Percentiles rank a stretch among this genome's conserved stretches.
These are phyloP conservation scores for Neofusicoccum kwambonambiense DNA, from an alignment of 2,329 filamentous ascomycete genomes.

Conservation along the genomic window DNA sequence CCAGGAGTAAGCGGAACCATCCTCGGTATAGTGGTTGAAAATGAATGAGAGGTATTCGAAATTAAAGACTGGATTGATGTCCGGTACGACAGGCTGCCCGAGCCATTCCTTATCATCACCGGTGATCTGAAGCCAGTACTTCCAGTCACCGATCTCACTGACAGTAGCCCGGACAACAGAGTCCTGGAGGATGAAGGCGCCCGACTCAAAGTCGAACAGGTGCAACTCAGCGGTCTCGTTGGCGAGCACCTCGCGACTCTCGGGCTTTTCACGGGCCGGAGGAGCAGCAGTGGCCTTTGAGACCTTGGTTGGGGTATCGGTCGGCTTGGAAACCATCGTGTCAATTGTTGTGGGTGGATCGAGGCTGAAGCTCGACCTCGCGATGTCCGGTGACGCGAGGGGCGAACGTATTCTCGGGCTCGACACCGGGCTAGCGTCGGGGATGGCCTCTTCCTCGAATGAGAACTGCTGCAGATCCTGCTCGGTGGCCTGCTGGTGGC, in stretches of 20 bases:
- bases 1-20: slow-evolving; percentile 94
- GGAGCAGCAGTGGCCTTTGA: slow-evolving; percentile 58
- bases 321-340: slow-evolving; percentile 21
- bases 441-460: slow-evolving; percentile 66
- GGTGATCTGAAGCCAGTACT: slow-evolving; percentile 90
- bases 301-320: slow-evolving; percentile 45
- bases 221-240: slow-evolving; percentile 82
- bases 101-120: slow-evolving; percentile 79
- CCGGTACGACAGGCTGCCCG: slow-evolving; percentile 78
- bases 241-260: slow-evolving; percentile 69
- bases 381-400: slow-evolving; percentile 28
- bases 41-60: slow-evolving; percentile 99
- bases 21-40: slow-evolving; percentile 91
- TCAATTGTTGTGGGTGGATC: slow-evolving; percentile 13
- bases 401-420: slow-evolving; percentile 47
- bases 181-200: slow-evolving; percentile 81
- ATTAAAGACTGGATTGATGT: slow-evolving; percentile 98
- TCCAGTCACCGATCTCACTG: slow-evolving; percentile 83
- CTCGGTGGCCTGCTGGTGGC: slow-evolving; percentile 75
- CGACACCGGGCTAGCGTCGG: slow-evolving; percentile 57
- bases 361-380: slow-evolving; percentile 15
- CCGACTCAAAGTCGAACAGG: slow-evolving; percentile 85
- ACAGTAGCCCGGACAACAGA: slow-evolving; percentile 73
- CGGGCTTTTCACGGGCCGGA: slow-evolving; percentile 61
- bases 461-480: slow-evolving; percentile 79